phyloP scores from a whole-genome alignment of 140 eudicot species.

The Bidens hawaiensis region DNA sequence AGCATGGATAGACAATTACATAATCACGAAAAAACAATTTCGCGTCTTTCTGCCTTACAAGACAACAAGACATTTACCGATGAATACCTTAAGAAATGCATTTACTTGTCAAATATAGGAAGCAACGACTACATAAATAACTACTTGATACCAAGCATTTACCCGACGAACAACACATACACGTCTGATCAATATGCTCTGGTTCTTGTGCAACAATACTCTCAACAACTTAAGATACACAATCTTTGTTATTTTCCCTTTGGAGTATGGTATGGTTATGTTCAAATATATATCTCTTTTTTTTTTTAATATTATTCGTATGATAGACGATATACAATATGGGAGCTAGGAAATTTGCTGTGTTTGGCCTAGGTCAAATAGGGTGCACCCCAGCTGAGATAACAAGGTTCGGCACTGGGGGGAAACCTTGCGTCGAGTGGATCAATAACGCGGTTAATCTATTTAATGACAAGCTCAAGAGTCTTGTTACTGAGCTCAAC shows the following conservation, averaged over 20 bases:
- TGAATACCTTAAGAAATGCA: constrained; percentile 41
- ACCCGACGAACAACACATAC: constrained; percentile 24
- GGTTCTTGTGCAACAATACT: constrained; percentile 36
- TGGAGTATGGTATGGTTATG: neutral
- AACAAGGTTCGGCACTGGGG: constrained; percentile 5
- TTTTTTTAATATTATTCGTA: neutral
- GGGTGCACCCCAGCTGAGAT: constrained; percentile 45
- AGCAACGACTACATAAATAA: constrained; percentile 63
- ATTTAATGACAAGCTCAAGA: constrained; percentile 28
- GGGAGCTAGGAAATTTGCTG: constrained; percentile 50
- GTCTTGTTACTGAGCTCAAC: constrained; percentile 34
- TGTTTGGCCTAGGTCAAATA: constrained; percentile 18
- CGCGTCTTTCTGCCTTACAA: constrained; percentile 29
- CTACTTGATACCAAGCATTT: constrained; percentile 24
- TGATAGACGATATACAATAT: constrained; percentile 26
- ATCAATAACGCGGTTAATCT: constrained; percentile 11
- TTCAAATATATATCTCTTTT: neutral
- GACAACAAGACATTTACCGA: constrained; percentile 23
- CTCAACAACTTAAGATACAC: constrained; percentile 32
- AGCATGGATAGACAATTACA: constrained; percentile 42
- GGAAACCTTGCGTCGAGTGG: constrained; percentile 20
- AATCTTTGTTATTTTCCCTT: no score
- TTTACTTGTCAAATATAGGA: constrained; percentile 46
- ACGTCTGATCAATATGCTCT: constrained; percentile 39
- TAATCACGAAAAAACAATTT: constrained; percentile 28